A percentile compares a stretch with the other conserved stretches of the same genome.
These are phyloP conservation scores for Xylariaceae sp. DNA, from an alignment of 2,329 filamentous ascomycete genomes.

Conservation along the genomic window DNA sequence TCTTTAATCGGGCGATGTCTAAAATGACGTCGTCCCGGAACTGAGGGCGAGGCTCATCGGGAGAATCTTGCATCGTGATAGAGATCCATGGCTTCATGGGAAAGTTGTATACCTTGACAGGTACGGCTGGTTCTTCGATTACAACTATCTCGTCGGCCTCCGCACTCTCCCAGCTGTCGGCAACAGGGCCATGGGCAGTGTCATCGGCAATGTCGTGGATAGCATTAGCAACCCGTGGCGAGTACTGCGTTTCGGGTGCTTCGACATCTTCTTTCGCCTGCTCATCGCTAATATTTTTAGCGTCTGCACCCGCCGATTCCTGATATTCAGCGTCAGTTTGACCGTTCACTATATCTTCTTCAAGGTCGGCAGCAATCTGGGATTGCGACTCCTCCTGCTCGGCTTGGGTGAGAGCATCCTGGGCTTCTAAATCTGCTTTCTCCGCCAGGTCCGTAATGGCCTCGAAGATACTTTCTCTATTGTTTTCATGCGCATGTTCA, in stretches of 20 bases:
- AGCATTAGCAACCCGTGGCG: slow-evolving; percentile 49
- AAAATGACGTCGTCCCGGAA: slow-evolving; percentile 79
- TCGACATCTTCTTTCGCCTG: slow-evolving; percentile 51
- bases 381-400: slow-evolving; percentile 47
- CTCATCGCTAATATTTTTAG: slow-evolving; percentile 49
- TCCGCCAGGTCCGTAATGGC: slow-evolving; percentile 62
- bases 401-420: slow-evolving; percentile 59
- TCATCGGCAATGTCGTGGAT: slow-evolving; percentile 51
- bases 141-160: slow-evolving; percentile 65
- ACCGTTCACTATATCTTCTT: slow-evolving; percentile 47
- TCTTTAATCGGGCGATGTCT: slow-evolving; percentile 91
- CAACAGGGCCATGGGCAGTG: slow-evolving; percentile 57
- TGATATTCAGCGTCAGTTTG: slow-evolving; percentile 53
- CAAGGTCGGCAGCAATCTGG: slow-evolving; percentile 47
- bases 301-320: slow-evolving; percentile 44
- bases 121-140: slow-evolving; percentile 61
- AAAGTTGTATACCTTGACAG: slow-evolving; percentile 86
- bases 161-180: slow-evolving; percentile 89
- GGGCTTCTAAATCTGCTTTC: slow-evolving; percentile 51
- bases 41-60: slow-evolving; percentile 51
- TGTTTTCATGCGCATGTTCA: slow-evolving; percentile 25
- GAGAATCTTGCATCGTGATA: slow-evolving; percentile 64
- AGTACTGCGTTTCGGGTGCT: slow-evolving; percentile 50
- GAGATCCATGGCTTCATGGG: slow-evolving; percentile 95
- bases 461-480: slow-evolving; percentile 65